Evolutionary conservation across 2,329 filamentous ascomycete species (phyloP).

Genomic region (Didymella segeticola): DNA sequence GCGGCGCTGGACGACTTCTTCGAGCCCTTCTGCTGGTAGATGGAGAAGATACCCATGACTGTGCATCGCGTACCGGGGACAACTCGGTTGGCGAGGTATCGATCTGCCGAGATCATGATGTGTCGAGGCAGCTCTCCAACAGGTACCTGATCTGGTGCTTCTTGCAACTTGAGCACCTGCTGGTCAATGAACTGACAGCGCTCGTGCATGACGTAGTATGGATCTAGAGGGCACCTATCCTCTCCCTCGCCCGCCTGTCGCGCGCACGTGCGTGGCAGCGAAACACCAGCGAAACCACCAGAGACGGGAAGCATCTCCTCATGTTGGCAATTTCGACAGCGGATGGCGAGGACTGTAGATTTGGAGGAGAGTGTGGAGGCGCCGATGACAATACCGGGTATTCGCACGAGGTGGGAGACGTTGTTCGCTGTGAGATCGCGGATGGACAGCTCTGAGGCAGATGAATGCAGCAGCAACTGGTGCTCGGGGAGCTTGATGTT

Average conservation of each 20-base stretch:
- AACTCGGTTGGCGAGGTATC: constrained; percentile 93
- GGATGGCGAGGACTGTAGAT: constrained; percentile 82
- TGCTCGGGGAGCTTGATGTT: constrained; percentile 80
- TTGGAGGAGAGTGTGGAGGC: constrained; percentile 97
- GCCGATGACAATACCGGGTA: constrained; percentile 96
- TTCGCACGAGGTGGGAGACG: constrained; percentile 92
- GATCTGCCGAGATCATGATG: constrained; percentile 94
- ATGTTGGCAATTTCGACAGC: constrained; percentile 86
- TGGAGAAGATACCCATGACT: constrained; percentile 96
- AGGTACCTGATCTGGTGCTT: constrained; percentile 95
- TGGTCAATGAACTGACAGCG: constrained; percentile 95
- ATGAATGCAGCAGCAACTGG: constrained; percentile 93
- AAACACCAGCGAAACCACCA: constrained; percentile 86
- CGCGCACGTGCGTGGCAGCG: constrained; percentile 80
- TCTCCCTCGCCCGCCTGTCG: constrained; percentile 71
- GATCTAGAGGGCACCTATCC: constrained; percentile 86
- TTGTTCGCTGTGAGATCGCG: constrained; percentile 91
- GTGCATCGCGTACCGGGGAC: constrained; percentile 95
- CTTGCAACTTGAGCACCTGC: constrained; percentile 96
- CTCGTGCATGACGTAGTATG: constrained; percentile 95
- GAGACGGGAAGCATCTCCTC: constrained; percentile 73
- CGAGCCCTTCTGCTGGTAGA: constrained; percentile 90
- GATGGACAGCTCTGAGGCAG: constrained; percentile 88
- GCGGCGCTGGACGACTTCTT: constrained; percentile 79
- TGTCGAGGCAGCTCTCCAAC: constrained; percentile 95